Base-by-base conservation (phyloP, 257 asterid genomes). In the Nyctanthes arbortristis region DNA sequence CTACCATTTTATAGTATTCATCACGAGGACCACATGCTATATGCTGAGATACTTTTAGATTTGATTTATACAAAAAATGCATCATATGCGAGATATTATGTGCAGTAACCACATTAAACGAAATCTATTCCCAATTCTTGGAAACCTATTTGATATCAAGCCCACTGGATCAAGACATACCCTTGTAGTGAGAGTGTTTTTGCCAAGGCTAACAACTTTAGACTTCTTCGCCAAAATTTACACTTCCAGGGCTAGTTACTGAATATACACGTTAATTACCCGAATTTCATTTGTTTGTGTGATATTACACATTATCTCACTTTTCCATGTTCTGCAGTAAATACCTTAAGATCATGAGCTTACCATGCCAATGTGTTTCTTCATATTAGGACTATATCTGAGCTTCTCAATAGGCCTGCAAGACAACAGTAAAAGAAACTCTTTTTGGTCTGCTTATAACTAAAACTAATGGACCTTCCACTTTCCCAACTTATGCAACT, bases 311-410 rank as follows among this genome's bases (percentile, higher is more conserved):
- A n/a, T n/a, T n/a, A n/a, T n/a, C n/a, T n/a, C n/a, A n/a, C 67
- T 45, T n/a, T 6, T 57, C 63, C 29, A 36, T 25, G 57, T 1
- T 61, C 67, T 30, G 68, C 73, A 63, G 22, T 28, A 37, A 70
- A 72, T 18, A 16, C n/a, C 63, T 24, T 20, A 47, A 27, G 65
- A 68, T 54, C 61, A 33, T 40, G 54, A 56, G n/a, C 83, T 80
- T 88, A 93, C 98, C 98, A 93, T 90, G 92, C 98, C 98, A 79
- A 93, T 89, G 70, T 86, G 92, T 74, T 87, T 90, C 95, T 91
- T 93, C 98, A 93, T 87, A 69, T 93, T 93, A 56, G 97, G 88
- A 63, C 78, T 88, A 81, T 93, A 93, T 73, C 89, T 73, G 75
- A 93, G 84, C 81, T 93, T 93, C 83, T 90, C 92, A 54, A 87